A percentile compares a stretch with the other conserved stretches of the same genome.
Evolutionary conservation across 177 flowering plant genomes (phyloP).

Genomic region (Vitis hybrid): DNA sequence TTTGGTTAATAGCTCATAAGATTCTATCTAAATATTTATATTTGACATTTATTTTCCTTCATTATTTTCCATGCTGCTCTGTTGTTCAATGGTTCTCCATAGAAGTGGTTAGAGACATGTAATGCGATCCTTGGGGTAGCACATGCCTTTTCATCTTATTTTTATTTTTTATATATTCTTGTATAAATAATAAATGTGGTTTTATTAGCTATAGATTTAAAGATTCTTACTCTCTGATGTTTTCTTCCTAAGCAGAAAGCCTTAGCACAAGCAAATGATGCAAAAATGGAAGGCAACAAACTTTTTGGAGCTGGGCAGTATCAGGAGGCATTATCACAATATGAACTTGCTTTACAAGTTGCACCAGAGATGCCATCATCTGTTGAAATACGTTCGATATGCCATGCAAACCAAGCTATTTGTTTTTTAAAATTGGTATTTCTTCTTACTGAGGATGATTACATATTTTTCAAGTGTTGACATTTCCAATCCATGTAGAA

Average conservation of each 20-base stretch:
- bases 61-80: too few relatives aligned
- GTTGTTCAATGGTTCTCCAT: too few relatives aligned
- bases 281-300: conserved; percentile 75
- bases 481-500: too few relatives aligned
- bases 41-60: too few relatives aligned
- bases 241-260: conserved; percentile 48
- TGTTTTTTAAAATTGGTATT: conserved; percentile 81
- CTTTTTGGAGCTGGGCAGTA: conserved; percentile 61
- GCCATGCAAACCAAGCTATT: conserved; percentile 74
- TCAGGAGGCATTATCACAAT: conserved; percentile 79
- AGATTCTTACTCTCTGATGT: background rate
- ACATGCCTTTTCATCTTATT: too few relatives aligned
- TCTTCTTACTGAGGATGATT: background rate
- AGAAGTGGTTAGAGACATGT: too few relatives aligned
- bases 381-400: conserved; percentile 71
- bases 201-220: background rate
- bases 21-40: too few relatives aligned
- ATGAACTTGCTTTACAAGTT: conserved; percentile 62
- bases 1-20: too few relatives aligned
- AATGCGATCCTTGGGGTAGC: too few relatives aligned
- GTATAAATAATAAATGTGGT: background rate
- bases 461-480: too few relatives aligned
- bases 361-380: conserved; percentile 53
- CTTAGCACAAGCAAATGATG: conserved; percentile 66
- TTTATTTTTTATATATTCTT: background rate